Conservation (phyloP, 345 rosid genomes). For the Stellera chamaejasme region DNA sequence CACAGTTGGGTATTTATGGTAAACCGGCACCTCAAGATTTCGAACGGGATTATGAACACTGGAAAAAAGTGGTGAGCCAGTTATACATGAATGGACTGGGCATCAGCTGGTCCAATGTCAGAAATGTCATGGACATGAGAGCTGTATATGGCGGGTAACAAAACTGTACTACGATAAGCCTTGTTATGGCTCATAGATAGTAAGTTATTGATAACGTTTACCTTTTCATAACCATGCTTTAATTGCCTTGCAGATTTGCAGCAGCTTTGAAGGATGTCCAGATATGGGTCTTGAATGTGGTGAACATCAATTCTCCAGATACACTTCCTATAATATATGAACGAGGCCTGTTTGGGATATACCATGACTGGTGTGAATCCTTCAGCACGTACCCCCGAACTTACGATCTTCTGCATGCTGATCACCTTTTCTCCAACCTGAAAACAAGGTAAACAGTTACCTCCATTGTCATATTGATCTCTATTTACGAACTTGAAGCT, state of each 20-base stretch:
- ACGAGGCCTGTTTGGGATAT: conserved; percentile 81
- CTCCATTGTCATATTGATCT: background rate
- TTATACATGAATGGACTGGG: conserved; percentile 70
- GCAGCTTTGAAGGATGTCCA: conserved; percentile 70
- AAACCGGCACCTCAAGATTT: conserved; percentile 85
- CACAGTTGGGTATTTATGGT: conserved; percentile 92
- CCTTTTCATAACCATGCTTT: background rate
- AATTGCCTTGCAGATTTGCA: conserved; percentile 48
- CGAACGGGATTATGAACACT: conserved; percentile 57
- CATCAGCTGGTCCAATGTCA: conserved; percentile 72
- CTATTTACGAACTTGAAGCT: background rate
- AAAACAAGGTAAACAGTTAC: conserved; percentile 36
- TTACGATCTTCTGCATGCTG: conserved; percentile 85
- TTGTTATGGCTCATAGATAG: background rate
- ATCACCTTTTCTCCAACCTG: conserved; percentile 86
- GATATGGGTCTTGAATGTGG: conserved; percentile 84
- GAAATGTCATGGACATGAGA: conserved; percentile 95
- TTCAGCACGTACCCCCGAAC: conserved; percentile 80
- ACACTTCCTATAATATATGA: conserved; percentile 88
- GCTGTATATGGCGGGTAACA: conserved; percentile 88
- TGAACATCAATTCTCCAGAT: conserved; percentile 71
- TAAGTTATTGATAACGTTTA: background rate
- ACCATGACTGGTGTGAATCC: conserved; percentile 96
- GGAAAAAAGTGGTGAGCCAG: conserved; percentile 63
- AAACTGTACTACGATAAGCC: background rate